phyloP scores from a whole-genome alignment of 2,329 filamentous ascomycete genomes.

The Diplodia corticola region DNA sequence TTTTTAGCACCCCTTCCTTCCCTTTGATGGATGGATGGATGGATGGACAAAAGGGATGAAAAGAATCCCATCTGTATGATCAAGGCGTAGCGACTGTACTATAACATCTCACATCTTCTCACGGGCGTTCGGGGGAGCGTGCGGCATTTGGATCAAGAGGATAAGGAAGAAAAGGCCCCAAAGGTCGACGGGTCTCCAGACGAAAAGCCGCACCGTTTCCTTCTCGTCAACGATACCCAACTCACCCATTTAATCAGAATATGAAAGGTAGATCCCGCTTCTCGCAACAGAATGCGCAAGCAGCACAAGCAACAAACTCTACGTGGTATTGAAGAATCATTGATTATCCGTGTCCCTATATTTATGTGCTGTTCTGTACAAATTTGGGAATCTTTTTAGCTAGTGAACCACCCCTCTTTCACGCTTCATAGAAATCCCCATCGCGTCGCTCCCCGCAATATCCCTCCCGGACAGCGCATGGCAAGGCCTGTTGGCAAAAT shows the following conservation, averaged over 20 bases:
- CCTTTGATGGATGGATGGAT: too few species aligned
- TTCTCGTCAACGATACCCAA: not conserved
- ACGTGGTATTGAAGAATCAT: not conserved
- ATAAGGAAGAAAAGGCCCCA: too few species aligned
- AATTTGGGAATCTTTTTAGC: not conserved
- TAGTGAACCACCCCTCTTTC: not conserved
- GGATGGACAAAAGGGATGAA: too few species aligned
- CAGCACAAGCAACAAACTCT: not conserved
- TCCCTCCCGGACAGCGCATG: not conserved
- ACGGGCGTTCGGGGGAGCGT: not conserved
- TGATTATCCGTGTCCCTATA: constrained; percentile 4
- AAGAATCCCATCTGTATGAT: too few species aligned
- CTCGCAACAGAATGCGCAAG: not conserved
- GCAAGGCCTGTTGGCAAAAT: not conserved
- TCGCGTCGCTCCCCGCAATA: not conserved
- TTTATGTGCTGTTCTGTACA: not conserved
- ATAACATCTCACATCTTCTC: not conserved
- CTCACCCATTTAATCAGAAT: not conserved
- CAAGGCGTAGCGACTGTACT: too few species aligned
- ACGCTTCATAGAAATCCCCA: not conserved
- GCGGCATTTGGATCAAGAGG: too few species aligned
- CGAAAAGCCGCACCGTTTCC: not conserved
- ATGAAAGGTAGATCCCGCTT: not conserved
- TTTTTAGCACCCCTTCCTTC: too few species aligned
- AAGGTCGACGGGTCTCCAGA: not conserved